These are phyloP conservation scores for Cutaneotrichosporon dermatis DNA, from an alignment of 1,284 basidiomycete genomes.

Conservation along the genomic window DNA sequence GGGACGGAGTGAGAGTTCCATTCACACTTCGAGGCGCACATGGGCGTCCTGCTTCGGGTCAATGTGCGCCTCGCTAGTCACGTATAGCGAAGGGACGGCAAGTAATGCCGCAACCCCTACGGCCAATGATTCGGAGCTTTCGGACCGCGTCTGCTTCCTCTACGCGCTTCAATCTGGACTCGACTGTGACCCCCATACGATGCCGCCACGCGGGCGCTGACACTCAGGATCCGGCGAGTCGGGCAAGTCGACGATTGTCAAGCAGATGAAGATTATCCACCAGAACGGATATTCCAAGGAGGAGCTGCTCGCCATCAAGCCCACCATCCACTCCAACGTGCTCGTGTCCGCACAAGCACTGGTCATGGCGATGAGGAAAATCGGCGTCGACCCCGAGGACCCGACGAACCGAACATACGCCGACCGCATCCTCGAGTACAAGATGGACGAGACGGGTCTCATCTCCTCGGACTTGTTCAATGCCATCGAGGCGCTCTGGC, in stretches of 20 bases:
- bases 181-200: constrained; percentile 4
- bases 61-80: no score
- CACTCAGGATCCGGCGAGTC: constrained; percentile 69
- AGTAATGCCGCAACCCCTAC: no score
- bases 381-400: constrained; percentile 75
- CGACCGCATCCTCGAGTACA: constrained; percentile 52
- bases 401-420: constrained; percentile 66
- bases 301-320: constrained; percentile 73
- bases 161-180: no score
- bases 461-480: constrained; percentile 59
- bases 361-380: constrained; percentile 82
- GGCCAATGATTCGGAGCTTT: no score
- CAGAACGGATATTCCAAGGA: constrained; percentile 82
- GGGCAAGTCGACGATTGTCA: constrained; percentile 93
- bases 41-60: no score
- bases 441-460: constrained; percentile 49
- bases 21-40: no score
- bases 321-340: constrained; percentile 62
- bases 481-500: constrained; percentile 79
- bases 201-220: no score
- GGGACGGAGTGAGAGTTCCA: no score
- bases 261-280: constrained; percentile 99
- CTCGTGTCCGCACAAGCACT: constrained; percentile 86
- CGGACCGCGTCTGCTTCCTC: no score
- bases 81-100: no score